These are phyloP conservation scores for Fraxinus ornus DNA, from an alignment of 305 asterid genomes.

Conservation along the genomic window DNA sequence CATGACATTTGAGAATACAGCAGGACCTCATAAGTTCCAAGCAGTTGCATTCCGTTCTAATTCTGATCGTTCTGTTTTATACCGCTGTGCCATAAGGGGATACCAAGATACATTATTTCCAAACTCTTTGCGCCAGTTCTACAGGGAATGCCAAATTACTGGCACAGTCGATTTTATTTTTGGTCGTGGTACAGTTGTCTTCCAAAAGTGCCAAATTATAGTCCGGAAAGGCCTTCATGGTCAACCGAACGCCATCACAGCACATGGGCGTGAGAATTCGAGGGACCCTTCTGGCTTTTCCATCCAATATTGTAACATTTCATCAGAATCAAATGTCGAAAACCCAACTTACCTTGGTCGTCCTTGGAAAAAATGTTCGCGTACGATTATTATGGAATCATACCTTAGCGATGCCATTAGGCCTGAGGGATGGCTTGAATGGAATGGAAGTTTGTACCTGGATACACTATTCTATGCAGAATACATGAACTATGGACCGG, in stretches of 20 bases:
- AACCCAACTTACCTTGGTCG: constrained; percentile 60
- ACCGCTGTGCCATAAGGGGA: constrained; percentile 50
- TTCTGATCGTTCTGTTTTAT: constrained; percentile 56
- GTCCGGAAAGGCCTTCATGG: constrained; percentile 48
- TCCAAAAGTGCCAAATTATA: constrained; percentile 46
- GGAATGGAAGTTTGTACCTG: constrained; percentile 45
- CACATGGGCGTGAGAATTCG: constrained; percentile 55
- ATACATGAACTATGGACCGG: constrained; percentile 66
- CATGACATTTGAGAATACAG: constrained; percentile 57
- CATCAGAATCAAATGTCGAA: constrained; percentile 41
- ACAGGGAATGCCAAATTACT: constrained; percentile 48
- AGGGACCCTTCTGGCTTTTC: constrained; percentile 54
- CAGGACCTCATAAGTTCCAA: constrained; percentile 65
- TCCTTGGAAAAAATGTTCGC: constrained; percentile 61
- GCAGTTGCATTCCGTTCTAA: constrained; percentile 63
- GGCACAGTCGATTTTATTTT: constrained; percentile 71
- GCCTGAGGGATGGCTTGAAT: constrained; percentile 61
- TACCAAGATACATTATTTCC: constrained; percentile 66
- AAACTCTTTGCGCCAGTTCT: constrained; percentile 62
- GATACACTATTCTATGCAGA: constrained; percentile 55
- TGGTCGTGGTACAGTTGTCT: constrained; percentile 52
- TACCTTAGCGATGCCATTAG: constrained; percentile 44
- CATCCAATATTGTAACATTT: constrained; percentile 51
- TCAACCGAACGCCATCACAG: constrained; percentile 63
- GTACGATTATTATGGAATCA: constrained; percentile 61